A percentile compares a stretch with the other conserved stretches of the same genome.
phyloP scores from a whole-genome alignment of 139 green algal species.

The Gonium pectorale region DNA sequence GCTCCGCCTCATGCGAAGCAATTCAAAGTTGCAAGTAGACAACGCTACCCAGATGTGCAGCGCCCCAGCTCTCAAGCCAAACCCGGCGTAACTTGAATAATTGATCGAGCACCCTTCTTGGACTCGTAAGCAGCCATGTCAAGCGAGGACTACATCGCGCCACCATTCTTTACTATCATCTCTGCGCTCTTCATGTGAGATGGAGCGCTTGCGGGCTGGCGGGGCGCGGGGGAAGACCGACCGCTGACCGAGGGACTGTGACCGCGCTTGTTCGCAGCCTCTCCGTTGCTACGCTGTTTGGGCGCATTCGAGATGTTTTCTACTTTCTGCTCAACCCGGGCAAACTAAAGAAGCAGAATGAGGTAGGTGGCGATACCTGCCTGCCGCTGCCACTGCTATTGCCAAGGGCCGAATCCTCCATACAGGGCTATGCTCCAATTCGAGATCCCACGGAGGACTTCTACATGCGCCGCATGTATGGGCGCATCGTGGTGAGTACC shows the following conservation, averaged over 20 bases:
- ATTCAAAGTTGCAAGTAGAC: too few species aligned
- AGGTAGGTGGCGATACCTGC: not conserved
- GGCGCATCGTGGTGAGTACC: conserved; percentile 83
- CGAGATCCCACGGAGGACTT: conserved; percentile 93
- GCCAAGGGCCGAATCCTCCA: not conserved
- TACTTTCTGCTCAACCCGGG: conserved; percentile 1
- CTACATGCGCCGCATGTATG: conserved; percentile 94
- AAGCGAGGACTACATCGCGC: not conserved
- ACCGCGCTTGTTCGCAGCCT: not conserved
- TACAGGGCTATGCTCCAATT: conserved; percentile 92
- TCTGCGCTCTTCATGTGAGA: conserved; percentile 8
- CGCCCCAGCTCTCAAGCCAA: too few species aligned
- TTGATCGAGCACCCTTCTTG: too few species aligned
- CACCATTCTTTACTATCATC: conserved; percentile 27
- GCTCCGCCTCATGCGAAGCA: too few species aligned
- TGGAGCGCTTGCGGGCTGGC: not conserved
- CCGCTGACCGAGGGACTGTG: conserved; percentile 13
- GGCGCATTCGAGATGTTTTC: not conserved
- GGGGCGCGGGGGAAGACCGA: not conserved
- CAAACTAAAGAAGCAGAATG: not conserved
- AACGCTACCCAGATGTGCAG: too few species aligned
- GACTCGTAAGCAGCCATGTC: conserved; percentile 16
- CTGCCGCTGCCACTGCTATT: not conserved
- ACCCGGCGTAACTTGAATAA: too few species aligned
- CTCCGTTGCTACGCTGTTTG: not conserved